Evolutionary conservation across 495 filamentous ascomycete genomes (phyloP).

Genomic region (Tuber calosporum): DNA sequence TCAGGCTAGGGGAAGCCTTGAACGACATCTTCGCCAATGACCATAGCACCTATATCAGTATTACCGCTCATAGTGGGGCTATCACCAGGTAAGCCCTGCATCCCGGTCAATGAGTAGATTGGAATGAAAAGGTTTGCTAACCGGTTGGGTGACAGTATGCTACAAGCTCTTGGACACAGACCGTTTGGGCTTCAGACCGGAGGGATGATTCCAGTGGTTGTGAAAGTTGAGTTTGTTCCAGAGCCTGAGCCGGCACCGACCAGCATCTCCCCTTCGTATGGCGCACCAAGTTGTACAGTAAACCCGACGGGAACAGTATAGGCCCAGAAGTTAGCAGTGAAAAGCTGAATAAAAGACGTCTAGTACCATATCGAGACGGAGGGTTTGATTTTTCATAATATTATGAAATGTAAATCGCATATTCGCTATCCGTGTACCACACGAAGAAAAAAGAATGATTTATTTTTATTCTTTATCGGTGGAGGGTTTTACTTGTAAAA

Average conservation of each 20-base stretch:
- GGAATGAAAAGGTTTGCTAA: constrained; percentile 3
- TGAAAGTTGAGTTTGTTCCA: constrained; percentile 49
- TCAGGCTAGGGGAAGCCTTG: constrained; percentile 51
- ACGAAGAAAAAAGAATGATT: not conserved
- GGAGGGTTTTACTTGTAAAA: constrained; percentile 3
- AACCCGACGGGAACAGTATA: constrained; percentile 17
- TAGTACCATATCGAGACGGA: not conserved
- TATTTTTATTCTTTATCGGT: not conserved
- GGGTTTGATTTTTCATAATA: constrained; percentile 2
- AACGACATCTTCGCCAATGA: constrained; percentile 59
- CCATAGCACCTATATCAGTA: constrained; percentile 55
- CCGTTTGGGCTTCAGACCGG: constrained; percentile 58
- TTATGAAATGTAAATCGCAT: constrained; percentile 8
- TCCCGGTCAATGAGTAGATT: not conserved
- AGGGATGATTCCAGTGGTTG: constrained; percentile 62
- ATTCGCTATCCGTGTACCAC: constrained; percentile 7
- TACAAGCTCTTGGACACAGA: constrained; percentile 53
- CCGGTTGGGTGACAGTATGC: constrained; percentile 15
- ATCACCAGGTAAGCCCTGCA: constrained; percentile 29
- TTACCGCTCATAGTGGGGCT: constrained; percentile 54
- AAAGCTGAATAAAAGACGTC: not conserved
- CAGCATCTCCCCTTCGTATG: constrained; percentile 16
- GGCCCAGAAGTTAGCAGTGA: not conserved
- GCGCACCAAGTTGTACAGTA: constrained; percentile 15
- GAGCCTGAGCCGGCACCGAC: constrained; percentile 19